Percentiles rank a stretch among this genome's conserved stretches.
These are phyloP conservation scores for Pichia sp. DNA, from an alignment of 1,139 yeast genomes.

Conservation along the genomic window DNA sequence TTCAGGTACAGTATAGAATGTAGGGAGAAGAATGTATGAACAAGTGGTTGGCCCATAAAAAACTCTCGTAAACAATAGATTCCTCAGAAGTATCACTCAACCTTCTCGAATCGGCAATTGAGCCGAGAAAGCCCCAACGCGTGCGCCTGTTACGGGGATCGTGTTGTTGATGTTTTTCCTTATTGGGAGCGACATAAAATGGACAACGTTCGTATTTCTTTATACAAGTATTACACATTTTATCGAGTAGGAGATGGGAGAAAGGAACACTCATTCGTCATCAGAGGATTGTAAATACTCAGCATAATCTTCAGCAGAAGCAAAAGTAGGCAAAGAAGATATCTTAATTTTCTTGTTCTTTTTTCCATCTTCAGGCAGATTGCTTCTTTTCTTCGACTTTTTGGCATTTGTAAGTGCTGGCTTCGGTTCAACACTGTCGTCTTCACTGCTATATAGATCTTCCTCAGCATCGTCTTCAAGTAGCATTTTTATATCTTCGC, in stretches of 20 bases:
- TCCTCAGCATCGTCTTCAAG: constrained; percentile 37
- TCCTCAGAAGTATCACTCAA: neutral
- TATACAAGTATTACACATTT: neutral
- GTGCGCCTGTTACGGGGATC: neutral
- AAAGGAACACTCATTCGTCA: constrained; percentile 34
- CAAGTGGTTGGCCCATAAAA: neutral
- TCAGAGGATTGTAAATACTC: constrained; percentile 65
- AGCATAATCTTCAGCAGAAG: constrained; percentile 86
- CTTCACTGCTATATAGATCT: constrained; percentile 25
- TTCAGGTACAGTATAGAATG: neutral
- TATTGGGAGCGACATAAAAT: neutral
- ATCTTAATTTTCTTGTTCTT: constrained; percentile 56
- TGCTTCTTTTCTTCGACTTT: constrained; percentile 24
- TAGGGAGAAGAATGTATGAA: neutral
- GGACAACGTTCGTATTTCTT: neutral
- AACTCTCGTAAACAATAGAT: constrained; percentile 1
- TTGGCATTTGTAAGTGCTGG: constrained; percentile 16
- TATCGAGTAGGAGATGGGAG: neutral
- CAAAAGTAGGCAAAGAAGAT: constrained; percentile 76
- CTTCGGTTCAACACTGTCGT: constrained; percentile 26
- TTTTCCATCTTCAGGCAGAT: constrained; percentile 27
- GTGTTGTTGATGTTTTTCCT: constrained; percentile 6
- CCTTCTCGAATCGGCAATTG: neutral
- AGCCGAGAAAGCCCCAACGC: constrained; percentile 2
- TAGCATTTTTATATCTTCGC: constrained; percentile 31